Evolutionary conservation across 345 rosid species (phyloP).

Genomic region (Ricinus communis): DNA sequence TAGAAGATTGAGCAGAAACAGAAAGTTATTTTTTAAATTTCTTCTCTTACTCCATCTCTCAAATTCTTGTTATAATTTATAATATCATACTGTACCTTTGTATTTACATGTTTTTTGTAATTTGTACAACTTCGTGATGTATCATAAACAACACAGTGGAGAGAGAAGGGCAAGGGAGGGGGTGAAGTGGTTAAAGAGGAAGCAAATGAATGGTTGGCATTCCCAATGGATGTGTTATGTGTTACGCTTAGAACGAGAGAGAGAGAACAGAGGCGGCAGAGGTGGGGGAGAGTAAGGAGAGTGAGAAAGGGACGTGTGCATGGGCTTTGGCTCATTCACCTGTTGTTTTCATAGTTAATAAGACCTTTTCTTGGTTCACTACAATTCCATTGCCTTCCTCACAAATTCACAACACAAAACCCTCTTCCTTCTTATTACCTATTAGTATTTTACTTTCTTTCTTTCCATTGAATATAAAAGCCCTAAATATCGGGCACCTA

Average conservation of each 20-base stretch:
- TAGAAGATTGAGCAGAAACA: slow-evolving; percentile 21
- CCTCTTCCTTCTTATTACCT: not conserved
- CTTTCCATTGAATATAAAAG: slow-evolving; percentile 8
- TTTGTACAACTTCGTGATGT: slow-evolving; percentile 17
- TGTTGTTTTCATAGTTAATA: slow-evolving; percentile 80
- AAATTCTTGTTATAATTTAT: too few species aligned
- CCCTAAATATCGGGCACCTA: slow-evolving; percentile 36
- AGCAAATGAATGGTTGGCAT: slow-evolving; percentile 29
- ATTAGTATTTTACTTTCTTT: not conserved
- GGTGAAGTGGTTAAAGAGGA: not conserved
- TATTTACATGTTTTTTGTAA: slow-evolving; percentile 5
- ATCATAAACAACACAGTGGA: slow-evolving; percentile 17
- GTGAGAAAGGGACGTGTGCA: slow-evolving; percentile 96
- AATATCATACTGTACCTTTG: too few species aligned
- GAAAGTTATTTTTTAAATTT: slow-evolving; percentile 6
- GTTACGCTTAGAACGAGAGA: slow-evolving; percentile 33
- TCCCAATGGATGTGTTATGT: slow-evolving; percentile 18
- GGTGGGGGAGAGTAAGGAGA: slow-evolving; percentile 64
- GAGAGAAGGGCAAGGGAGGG: too few species aligned
- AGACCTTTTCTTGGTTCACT: slow-evolving; percentile 52
- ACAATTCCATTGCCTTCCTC: slow-evolving; percentile 41
- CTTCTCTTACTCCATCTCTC: too few species aligned
- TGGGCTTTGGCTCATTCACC: slow-evolving; percentile 88
- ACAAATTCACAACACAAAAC: not conserved
- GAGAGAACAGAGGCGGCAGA: slow-evolving; percentile 70